These are phyloP conservation scores for Phytophthora pseudosyringae DNA, from an alignment of 352 stramenopile genomes.

Conservation along the genomic window DNA sequence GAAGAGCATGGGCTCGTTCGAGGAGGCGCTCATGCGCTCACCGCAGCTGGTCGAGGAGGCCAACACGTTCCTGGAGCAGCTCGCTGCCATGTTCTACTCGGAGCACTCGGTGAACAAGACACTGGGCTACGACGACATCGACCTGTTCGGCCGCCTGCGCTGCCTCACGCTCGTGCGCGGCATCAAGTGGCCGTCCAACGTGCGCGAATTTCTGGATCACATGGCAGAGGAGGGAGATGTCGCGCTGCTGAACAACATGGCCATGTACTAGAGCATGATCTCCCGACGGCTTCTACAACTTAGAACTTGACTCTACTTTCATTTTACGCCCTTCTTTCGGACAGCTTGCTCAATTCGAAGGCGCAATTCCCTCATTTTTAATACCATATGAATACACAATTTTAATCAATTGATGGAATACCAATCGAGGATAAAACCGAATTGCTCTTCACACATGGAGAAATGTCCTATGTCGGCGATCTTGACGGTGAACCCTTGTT, in stretches of 20 bases:
- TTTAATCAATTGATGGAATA: too few relatives aligned
- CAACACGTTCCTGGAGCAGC: conserved; percentile 41
- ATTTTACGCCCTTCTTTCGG: too few relatives aligned
- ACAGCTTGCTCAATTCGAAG: too few relatives aligned
- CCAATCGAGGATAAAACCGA: too few relatives aligned
- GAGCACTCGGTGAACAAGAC: conserved; percentile 50
- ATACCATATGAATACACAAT: too few relatives aligned
- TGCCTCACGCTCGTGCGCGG: conserved; percentile 57
- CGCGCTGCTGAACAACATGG: conserved; percentile 47
- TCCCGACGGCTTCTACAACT: too few relatives aligned
- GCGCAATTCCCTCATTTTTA: too few relatives aligned
- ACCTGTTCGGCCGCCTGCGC: conserved; percentile 54
- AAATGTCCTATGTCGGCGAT: too few relatives aligned
- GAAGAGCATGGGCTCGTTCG: conserved; percentile 53
- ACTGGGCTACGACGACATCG: conserved; percentile 64
- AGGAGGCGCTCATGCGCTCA: conserved; percentile 47
- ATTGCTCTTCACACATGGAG: too few relatives aligned
- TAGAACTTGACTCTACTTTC: too few relatives aligned
- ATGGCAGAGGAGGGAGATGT: conserved; percentile 49
- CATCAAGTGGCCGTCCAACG: conserved; percentile 50
- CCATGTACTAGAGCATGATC: conserved; percentile 22
- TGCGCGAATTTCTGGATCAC: conserved; percentile 55
- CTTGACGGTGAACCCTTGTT: too few relatives aligned
- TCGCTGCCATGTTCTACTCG: conserved; percentile 51
- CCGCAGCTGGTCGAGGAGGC: conserved; percentile 44